phyloP scores from a whole-genome alignment of 805 yeast species.

The Metschnikowia arizonensis region DNA sequence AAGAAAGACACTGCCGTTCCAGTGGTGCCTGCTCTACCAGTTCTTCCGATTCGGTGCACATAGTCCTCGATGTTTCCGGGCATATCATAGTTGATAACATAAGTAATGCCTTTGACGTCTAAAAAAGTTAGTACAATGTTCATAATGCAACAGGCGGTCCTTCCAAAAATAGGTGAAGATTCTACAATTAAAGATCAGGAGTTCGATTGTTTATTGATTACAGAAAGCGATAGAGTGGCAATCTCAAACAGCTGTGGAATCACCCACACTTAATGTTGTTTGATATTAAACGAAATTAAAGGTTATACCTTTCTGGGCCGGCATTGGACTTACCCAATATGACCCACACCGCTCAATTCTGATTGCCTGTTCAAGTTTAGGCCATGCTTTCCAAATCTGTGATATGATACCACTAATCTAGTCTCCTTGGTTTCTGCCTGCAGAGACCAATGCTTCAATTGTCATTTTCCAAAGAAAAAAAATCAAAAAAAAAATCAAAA shows the following conservation, averaged over 20 bases:
- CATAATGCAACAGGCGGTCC: not conserved
- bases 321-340: constrained; percentile 5
- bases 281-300: constrained; percentile 4
- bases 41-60: constrained; percentile 98
- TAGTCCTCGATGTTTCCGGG: constrained; percentile 98
- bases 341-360: not conserved
- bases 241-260: constrained; percentile 4
- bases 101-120: constrained; percentile 97
- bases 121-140: constrained; percentile 33
- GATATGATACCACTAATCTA: constrained; percentile 8
- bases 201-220: constrained; percentile 23
- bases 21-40: constrained; percentile 96
- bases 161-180: constrained; percentile 10
- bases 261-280: constrained; percentile 3
- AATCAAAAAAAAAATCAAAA: constrained; percentile 4
- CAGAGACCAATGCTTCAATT: constrained; percentile 4
- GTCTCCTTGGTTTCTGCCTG: constrained; percentile 14
- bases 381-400: constrained; percentile 5
- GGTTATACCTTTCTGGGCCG: constrained; percentile 4
- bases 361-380: not conserved
- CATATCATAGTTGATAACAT: constrained; percentile 93
- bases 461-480: constrained; percentile 4
- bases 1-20: constrained; percentile 96
- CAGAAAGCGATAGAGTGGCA: constrained; percentile 14
- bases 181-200: constrained; percentile 18